phyloP scores from a whole-genome alignment of 306 rosid genomes.

The Glycyrrhiza uralensis region DNA sequence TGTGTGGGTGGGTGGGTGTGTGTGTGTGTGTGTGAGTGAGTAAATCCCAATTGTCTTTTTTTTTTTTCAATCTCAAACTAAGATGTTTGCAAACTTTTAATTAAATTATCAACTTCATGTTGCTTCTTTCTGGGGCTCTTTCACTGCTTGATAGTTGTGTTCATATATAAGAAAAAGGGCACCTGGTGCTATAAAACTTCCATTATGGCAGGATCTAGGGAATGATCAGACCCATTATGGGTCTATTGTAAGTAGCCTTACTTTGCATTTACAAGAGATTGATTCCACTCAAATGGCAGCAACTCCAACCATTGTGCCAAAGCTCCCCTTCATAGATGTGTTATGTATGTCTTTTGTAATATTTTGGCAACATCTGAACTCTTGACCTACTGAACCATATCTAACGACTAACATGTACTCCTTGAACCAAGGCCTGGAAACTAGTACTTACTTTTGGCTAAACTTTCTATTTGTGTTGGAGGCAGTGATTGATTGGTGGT shows the following conservation, averaged over 20 bases:
- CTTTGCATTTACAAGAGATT: background rate
- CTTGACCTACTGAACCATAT: background rate
- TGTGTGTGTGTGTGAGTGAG: no score
- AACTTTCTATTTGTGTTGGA: constrained; percentile 14
- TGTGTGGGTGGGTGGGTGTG: background rate
- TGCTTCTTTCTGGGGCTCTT: constrained; percentile 10
- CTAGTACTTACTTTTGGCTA: background rate
- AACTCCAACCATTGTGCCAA: background rate
- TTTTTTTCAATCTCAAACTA: background rate
- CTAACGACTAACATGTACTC: background rate
- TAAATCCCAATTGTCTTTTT: background rate
- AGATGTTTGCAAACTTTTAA: background rate
- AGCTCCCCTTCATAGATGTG: background rate
- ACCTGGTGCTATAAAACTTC: background rate
- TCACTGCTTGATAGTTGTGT: background rate
- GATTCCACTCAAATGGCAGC: background rate
- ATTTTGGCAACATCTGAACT: background rate
- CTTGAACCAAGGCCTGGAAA: background rate
- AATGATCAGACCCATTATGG: background rate
- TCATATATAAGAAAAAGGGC: background rate
- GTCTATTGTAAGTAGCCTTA: background rate
- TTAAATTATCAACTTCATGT: background rate
- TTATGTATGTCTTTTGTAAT: background rate
- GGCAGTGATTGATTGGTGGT: background rate
- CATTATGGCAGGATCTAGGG: background rate